Percentiles rank a stretch among this genome's conserved stretches.
Evolutionary conservation across 305 asterid genomes (phyloP).

Genomic region (Solanum hybrid): DNA sequence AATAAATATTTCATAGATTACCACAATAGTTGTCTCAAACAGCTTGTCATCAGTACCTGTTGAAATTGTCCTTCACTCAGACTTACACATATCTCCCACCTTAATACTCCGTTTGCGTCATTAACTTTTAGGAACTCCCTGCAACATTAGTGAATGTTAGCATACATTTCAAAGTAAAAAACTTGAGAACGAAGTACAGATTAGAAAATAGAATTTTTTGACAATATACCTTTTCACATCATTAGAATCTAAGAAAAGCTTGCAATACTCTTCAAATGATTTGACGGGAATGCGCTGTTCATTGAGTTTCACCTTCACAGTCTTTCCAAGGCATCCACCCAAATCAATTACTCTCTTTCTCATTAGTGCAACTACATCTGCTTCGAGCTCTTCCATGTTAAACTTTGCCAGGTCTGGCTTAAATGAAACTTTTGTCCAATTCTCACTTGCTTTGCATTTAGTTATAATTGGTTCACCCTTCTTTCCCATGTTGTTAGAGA

Average conservation of each 20-base stretch:
- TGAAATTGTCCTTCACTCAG: slow-evolving; percentile 95
- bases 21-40: background rate
- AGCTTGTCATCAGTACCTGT: slow-evolving; percentile 41
- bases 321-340: slow-evolving; percentile 86
- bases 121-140: slow-evolving; percentile 75
- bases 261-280: slow-evolving; percentile 70
- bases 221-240: slow-evolving; percentile 29
- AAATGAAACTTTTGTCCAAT: slow-evolving; percentile 88
- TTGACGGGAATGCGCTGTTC: slow-evolving; percentile 63
- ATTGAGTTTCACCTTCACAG: slow-evolving; percentile 83
- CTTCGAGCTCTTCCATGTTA: slow-evolving; percentile 75
- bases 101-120: slow-evolving; percentile 12
- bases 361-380: slow-evolving; percentile 88
- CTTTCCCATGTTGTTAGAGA: slow-evolving; percentile 76
- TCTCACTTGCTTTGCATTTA: slow-evolving; percentile 66
- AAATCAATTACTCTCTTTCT: slow-evolving; percentile 84
- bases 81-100: slow-evolving; percentile 90
- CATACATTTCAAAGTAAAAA: background rate
- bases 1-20: background rate
- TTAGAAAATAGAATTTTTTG: background rate
- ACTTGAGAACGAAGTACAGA: background rate
- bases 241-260: slow-evolving; percentile 60
- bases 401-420: slow-evolving; percentile 90
- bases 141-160: slow-evolving; percentile 10
- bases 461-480: slow-evolving; percentile 63